These are phyloP conservation scores for Clonostachys chloroleuca DNA, from an alignment of 2,329 filamentous ascomycete genomes.

Conservation along the genomic window DNA sequence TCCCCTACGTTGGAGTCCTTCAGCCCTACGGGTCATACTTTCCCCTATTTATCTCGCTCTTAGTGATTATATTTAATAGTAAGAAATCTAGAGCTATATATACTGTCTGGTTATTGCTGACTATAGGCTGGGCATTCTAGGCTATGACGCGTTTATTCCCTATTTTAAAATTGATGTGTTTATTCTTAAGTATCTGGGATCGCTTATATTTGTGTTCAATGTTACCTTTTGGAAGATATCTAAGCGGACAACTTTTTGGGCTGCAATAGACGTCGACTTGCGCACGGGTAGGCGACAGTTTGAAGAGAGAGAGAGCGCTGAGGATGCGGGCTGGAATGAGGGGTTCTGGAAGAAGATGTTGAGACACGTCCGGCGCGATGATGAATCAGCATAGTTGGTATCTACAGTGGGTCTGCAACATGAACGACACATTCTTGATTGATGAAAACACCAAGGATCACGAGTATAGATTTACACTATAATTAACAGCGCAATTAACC, in stretches of 20 bases:
- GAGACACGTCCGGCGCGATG: too few species aligned
- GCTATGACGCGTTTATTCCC: slow-evolving; percentile 57
- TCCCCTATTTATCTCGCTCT: slow-evolving; percentile 46
- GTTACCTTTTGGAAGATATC: slow-evolving; percentile 59
- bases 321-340: slow-evolving; percentile 4
- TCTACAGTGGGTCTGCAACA: too few species aligned
- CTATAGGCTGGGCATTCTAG: too few species aligned
- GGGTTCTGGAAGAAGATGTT: too few species aligned
- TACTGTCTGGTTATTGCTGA: too few species aligned
- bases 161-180: slow-evolving; percentile 60
- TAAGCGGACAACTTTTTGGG: slow-evolving; percentile 50
- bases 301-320: slow-evolving; percentile 6
- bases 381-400: too few species aligned
- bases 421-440: too few species aligned
- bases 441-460: too few species aligned
- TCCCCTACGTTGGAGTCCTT: slow-evolving; percentile 30
- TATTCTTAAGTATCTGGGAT: slow-evolving; percentile 48
- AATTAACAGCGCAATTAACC: too few species aligned
- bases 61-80: slow-evolving; percentile 63
- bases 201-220: slow-evolving; percentile 45
- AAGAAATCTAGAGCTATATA: too few species aligned
- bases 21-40: slow-evolving; percentile 32
- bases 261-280: slow-evolving; percentile 51
- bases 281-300: slow-evolving; percentile 37
- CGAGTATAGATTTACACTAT: too few species aligned